phyloP scores from a whole-genome alignment of 352 stramenopile genomes.

The Globisporangium radiosum region DNA sequence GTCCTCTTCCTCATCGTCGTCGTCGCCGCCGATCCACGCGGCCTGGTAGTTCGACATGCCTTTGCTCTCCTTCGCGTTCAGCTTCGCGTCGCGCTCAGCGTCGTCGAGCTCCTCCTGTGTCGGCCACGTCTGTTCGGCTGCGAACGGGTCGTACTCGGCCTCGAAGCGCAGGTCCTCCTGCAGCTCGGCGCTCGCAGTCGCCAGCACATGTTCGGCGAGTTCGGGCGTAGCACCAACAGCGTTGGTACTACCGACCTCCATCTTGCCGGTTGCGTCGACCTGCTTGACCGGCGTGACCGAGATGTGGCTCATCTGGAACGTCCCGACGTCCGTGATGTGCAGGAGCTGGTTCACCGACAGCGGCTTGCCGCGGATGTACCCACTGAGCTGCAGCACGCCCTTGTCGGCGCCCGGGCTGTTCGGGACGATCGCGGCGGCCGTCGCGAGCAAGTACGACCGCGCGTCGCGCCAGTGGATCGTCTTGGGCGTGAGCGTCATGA shows the following conservation, averaged over 20 bases:
- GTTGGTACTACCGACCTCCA: slow-evolving; percentile 20
- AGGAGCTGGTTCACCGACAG: slow-evolving; percentile 94
- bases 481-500: slow-evolving; percentile 77
- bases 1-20: slow-evolving; percentile 51
- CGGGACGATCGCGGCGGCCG: slow-evolving; percentile 54
- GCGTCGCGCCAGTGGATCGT: slow-evolving; percentile 87
- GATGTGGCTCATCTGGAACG: slow-evolving; percentile 86
- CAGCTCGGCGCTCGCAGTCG: slow-evolving; percentile 46
- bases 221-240: slow-evolving; percentile 13
- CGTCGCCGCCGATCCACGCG: slow-evolving; percentile 87
- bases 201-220: slow-evolving; percentile 36
- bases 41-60: slow-evolving; percentile 93
- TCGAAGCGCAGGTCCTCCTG: slow-evolving; percentile 83
- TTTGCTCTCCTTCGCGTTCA: slow-evolving; percentile 31
- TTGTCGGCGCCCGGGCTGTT: slow-evolving; percentile 42
- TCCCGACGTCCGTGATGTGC: slow-evolving; percentile 95
- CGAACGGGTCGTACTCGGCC: slow-evolving; percentile 91
- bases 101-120: slow-evolving; percentile 94
- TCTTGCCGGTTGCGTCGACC: slow-evolving; percentile 29
- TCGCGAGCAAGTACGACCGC: slow-evolving; percentile 84
- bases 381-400: slow-evolving; percentile 84
- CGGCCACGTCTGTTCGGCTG: slow-evolving; percentile 97
- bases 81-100: slow-evolving; percentile 57
- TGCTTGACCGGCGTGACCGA: slow-evolving; percentile 39
- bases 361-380: slow-evolving; percentile 94